These are phyloP conservation scores for Solanum ahanhuiri DNA, from an alignment of 257 asterid species.

Conservation along the genomic window DNA sequence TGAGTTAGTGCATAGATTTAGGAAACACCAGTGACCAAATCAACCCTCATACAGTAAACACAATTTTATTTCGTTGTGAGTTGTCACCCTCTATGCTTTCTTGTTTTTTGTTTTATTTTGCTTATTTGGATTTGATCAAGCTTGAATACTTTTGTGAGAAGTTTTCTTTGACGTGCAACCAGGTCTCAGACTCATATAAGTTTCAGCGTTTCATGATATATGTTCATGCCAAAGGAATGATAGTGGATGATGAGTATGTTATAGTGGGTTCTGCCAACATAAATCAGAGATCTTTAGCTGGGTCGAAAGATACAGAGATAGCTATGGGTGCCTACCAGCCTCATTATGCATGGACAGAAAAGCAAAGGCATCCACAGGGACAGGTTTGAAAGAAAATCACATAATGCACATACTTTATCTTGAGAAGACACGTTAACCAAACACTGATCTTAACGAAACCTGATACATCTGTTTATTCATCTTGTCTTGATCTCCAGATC, in stretches of 20 bases:
- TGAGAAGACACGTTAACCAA: neutral
- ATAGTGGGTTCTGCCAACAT: conserved; percentile 86
- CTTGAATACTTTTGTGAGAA: neutral
- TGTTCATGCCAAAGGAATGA: conserved; percentile 94
- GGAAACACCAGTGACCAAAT: neutral
- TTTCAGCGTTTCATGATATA: conserved; percentile 77
- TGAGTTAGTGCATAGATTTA: neutral
- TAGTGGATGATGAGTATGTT: conserved; percentile 83
- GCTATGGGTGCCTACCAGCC: conserved; percentile 97
- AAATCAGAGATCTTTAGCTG: conserved; percentile 92
- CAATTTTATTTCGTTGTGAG: neutral
- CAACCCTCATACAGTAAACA: neutral
- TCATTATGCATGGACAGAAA: conserved; percentile 46
- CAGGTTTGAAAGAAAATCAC: conserved; percentile 41
- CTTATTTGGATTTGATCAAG: neutral
- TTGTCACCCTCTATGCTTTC: neutral
- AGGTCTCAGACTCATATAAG: conserved; percentile 64
- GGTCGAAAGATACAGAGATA: conserved; percentile 84
- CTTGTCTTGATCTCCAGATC: conserved; percentile 28
- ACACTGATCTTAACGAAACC: neutral
- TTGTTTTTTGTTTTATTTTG: neutral
- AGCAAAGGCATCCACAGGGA: conserved; percentile 56
- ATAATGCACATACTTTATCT: neutral
- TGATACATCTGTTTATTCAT: neutral
- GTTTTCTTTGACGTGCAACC: conserved; percentile 2